Conservation (phyloP, 176 grass and related monocot genomes). For the Alopecurus myosuroides region DNA sequence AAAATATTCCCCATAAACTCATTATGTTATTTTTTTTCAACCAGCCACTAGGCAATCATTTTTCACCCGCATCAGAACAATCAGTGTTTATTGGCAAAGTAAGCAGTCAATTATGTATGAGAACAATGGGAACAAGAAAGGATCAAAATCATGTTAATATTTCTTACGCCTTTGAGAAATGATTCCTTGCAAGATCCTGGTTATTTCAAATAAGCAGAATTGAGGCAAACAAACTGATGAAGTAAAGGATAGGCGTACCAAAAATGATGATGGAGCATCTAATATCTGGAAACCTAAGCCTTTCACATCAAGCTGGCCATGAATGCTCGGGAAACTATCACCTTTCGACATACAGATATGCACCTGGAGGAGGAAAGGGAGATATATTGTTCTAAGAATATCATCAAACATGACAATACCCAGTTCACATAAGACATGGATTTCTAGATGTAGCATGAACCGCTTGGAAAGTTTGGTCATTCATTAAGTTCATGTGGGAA, state of each 20-base stretch:
- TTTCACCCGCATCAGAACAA: neutral
- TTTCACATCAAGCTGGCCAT: slow-evolving; percentile 92
- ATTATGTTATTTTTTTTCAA: neutral
- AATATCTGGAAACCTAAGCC: slow-evolving; percentile 84
- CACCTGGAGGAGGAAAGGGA: slow-evolving; percentile 44
- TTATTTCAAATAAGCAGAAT: slow-evolving; percentile 10
- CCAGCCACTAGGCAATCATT: neutral
- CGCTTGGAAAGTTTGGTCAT: neutral
- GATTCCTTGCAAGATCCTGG: neutral
- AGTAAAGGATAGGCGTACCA: slow-evolving; percentile 42
- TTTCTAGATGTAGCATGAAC: slow-evolving; percentile 12
- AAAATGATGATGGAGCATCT: slow-evolving; percentile 87
- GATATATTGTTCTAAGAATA: slow-evolving; percentile 1
- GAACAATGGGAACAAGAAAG: neutral
- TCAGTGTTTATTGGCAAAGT: neutral
- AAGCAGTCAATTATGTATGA: neutral
- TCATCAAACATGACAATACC: slow-evolving; percentile 16
- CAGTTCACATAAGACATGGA: slow-evolving; percentile 1
- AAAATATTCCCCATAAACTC: neutral
- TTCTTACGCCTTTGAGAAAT: neutral
- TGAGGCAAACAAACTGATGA: neutral
- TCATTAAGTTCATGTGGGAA: slow-evolving; percentile 10
- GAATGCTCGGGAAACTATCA: slow-evolving; percentile 83
- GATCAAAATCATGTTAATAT: neutral
- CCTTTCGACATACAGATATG: slow-evolving; percentile 97